phyloP scores from a whole-genome alignment of 192 early-diverging fungal species.

The Coemansia sp. region DNA sequence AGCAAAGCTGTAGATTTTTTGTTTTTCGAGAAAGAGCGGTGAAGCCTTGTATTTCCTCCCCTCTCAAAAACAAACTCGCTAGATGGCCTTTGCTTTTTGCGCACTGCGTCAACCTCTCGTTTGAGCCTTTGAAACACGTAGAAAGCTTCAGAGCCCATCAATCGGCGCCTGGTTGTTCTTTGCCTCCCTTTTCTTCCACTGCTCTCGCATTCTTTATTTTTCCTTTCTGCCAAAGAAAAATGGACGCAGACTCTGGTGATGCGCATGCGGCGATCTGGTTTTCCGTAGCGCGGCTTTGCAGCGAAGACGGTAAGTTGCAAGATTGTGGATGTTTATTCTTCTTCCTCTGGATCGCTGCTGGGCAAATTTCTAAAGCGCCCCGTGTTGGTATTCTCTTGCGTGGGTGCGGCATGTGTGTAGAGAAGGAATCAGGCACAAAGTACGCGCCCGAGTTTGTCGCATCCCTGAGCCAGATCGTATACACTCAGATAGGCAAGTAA shows the following conservation, averaged over 20 bases:
- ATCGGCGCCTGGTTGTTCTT: neutral
- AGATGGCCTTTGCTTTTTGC: neutral
- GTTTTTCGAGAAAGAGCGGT: no score
- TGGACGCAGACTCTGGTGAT: conserved; percentile 32
- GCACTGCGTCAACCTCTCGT: neutral
- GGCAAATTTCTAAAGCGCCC: neutral
- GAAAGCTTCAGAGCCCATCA: neutral
- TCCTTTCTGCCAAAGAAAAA: conserved; percentile 2
- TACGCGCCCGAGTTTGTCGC: conserved; percentile 45
- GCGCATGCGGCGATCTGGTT: conserved; percentile 44
- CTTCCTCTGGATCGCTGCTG: neutral
- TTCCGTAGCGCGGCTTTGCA: conserved; percentile 40
- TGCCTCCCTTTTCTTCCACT: neutral
- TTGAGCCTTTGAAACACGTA: neutral
- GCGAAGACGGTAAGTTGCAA: conserved; percentile 22
- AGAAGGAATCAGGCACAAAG: conserved; percentile 13
- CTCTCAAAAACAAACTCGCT: no score
- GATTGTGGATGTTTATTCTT: neutral
- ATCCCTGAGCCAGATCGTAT: conserved; percentile 42
- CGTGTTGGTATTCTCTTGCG: neutral
- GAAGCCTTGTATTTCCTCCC: no score
- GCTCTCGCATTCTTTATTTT: neutral
- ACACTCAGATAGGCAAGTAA: conserved; percentile 36
- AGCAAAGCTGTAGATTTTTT: no score
- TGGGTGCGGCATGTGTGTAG: conserved; percentile 9